phyloP scores from a whole-genome alignment of 2,329 filamentous ascomycete species.

The Pestalotiopsis sp. region DNA sequence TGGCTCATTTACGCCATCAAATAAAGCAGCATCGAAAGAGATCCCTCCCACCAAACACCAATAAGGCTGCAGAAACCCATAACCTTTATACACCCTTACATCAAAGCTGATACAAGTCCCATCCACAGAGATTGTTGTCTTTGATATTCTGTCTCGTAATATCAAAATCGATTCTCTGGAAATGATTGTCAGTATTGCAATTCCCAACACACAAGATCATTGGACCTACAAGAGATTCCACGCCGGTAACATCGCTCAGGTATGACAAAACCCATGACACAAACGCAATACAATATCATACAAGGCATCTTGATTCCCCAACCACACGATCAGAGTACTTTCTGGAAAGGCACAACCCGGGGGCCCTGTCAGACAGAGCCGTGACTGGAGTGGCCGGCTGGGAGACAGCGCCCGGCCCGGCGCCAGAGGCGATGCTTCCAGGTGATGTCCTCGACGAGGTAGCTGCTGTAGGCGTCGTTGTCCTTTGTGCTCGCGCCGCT shows the following conservation, averaged over 20 bases:
- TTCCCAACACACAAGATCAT: not conserved
- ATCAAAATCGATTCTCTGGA: too few species aligned
- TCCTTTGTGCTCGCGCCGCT: conserved; percentile 4
- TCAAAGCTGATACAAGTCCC: too few species aligned
- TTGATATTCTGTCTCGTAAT: not conserved
- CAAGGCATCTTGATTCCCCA: not conserved
- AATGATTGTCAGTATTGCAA: not conserved
- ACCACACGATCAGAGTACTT: not conserved
- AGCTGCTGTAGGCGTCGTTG: not conserved
- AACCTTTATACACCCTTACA: too few species aligned
- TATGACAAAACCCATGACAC: not conserved
- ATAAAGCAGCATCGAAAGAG: not conserved
- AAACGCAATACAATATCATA: not conserved
- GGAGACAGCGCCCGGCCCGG: not conserved
- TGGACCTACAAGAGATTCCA: not conserved
- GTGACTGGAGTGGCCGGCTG: not conserved
- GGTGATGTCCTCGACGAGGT: not conserved
- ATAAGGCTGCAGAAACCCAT: too few species aligned
- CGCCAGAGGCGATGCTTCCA: conserved; percentile 6
- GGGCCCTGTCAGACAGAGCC: not conserved
- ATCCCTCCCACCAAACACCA: not conserved
- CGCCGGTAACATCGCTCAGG: not conserved
- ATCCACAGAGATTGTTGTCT: not conserved
- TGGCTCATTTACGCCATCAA: not conserved
- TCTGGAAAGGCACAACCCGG: not conserved